These are phyloP conservation scores for Monosporascus ibericus DNA, from an alignment of 2,329 filamentous ascomycete genomes.

Conservation along the genomic window DNA sequence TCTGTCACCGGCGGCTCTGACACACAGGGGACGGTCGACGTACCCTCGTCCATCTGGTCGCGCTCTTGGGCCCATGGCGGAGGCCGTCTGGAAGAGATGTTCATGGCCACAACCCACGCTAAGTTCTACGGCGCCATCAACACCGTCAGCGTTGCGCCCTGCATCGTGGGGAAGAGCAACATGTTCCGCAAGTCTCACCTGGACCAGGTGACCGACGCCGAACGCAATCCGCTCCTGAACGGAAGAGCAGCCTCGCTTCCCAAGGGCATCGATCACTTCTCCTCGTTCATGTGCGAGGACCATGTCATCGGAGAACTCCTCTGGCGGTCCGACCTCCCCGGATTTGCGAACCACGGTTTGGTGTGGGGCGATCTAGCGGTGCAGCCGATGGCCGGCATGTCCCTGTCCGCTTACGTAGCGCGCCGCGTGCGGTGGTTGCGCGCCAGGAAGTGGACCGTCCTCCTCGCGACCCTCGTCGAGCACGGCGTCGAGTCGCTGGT, in stretches of 20 bases:
- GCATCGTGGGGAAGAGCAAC: slow-evolving; percentile 93
- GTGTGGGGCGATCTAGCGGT: slow-evolving; percentile 81
- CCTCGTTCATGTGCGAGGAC: slow-evolving; percentile 94
- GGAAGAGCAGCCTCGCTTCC: slow-evolving; percentile 36
- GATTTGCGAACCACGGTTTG: slow-evolving; percentile 73
- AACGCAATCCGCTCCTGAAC: slow-evolving; percentile 36
- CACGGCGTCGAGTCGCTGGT: slow-evolving; percentile 86
- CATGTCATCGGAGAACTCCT: slow-evolving; percentile 90
- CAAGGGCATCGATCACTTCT: slow-evolving; percentile 84
- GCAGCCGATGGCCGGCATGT: slow-evolving; percentile 82
- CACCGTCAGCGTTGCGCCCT: slow-evolving; percentile 82
- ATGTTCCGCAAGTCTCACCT: slow-evolving; percentile 96
- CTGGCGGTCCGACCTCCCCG: slow-evolving; percentile 64
- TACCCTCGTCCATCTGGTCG: slow-evolving; percentile 19
- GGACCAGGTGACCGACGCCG: slow-evolving; percentile 58
- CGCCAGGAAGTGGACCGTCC: slow-evolving; percentile 90
- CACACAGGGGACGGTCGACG: slow-evolving; percentile 24
- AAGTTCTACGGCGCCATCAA: slow-evolving; percentile 99
- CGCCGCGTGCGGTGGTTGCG: slow-evolving; percentile 85
- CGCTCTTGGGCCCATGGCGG: slow-evolving; percentile 49
- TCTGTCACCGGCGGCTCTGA: slow-evolving; percentile 25
- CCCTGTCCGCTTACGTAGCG: slow-evolving; percentile 68
- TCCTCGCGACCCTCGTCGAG: slow-evolving; percentile 82
- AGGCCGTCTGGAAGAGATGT: slow-evolving; percentile 85
- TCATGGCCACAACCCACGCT: slow-evolving; percentile 87